phyloP scores from a whole-genome alignment of 169 alveolate genomes.

The Eimeria praecox region DNA sequence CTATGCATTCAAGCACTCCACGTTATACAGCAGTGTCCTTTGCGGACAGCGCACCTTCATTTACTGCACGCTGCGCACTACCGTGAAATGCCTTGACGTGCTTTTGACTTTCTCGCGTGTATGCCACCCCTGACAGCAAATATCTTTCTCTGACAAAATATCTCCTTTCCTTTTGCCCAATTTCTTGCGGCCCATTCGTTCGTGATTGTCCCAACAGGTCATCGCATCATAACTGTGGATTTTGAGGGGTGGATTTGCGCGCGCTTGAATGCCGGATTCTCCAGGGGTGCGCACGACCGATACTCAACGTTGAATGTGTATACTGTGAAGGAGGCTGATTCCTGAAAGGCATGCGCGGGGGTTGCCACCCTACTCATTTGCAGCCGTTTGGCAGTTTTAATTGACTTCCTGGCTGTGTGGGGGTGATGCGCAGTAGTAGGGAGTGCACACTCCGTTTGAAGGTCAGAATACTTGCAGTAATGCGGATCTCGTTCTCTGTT shows the following conservation, averaged over 20 bases:
- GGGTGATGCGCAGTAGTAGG: background rate
- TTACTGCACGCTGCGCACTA: background rate
- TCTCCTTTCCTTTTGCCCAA: background rate
- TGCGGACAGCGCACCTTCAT: background rate
- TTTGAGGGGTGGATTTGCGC: constrained; percentile 67
- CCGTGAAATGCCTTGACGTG: background rate
- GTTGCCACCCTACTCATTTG: background rate
- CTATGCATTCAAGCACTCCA: background rate
- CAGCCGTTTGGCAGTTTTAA: background rate
- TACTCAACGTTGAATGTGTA: background rate
- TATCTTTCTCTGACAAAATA: too few species aligned
- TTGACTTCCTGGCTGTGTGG: background rate
- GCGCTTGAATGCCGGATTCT: constrained; percentile 67
- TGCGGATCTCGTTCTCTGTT: background rate
- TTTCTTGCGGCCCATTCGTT: background rate
- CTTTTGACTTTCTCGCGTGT: background rate
- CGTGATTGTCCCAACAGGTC: constrained; percentile 12
- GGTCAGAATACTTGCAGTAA: too few species aligned
- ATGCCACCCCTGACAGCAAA: too few species aligned
- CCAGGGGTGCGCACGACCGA: constrained; percentile 19
- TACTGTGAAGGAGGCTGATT: background rate
- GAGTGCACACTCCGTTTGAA: background rate
- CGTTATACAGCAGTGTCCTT: background rate
- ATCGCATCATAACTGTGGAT: constrained; percentile 60
- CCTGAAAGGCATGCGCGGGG: background rate